Evolutionary conservation across 2,329 filamentous ascomycete species (phyloP).

Genomic region (Paraphaeosphaeria sporulosa): DNA sequence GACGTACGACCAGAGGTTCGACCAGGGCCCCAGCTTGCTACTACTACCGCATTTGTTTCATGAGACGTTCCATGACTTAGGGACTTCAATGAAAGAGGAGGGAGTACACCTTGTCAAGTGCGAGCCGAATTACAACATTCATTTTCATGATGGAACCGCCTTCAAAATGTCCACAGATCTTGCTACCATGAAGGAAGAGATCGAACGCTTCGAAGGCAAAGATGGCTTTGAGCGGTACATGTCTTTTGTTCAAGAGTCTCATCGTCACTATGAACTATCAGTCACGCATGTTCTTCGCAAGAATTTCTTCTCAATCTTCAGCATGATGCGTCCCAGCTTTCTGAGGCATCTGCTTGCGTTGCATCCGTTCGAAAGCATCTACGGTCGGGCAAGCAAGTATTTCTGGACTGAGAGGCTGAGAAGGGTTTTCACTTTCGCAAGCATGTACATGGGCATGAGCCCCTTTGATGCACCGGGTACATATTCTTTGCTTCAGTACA

Average conservation of each 20-base stretch:
- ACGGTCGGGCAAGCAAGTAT: slow-evolving; percentile 69
- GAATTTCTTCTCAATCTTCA: slow-evolving; percentile 70
- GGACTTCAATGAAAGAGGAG: slow-evolving; percentile 69
- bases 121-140: slow-evolving; percentile 78
- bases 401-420: slow-evolving; percentile 74
- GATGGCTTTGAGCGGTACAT: slow-evolving; percentile 76
- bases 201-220: slow-evolving; percentile 76
- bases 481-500: slow-evolving; percentile 77
- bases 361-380: slow-evolving; percentile 77
- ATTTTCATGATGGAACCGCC: slow-evolving; percentile 71
- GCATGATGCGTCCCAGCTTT: slow-evolving; percentile 67
- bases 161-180: slow-evolving; percentile 74
- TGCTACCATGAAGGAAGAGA: slow-evolving; percentile 72
- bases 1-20: slow-evolving; percentile 63
- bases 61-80: slow-evolving; percentile 73
- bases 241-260: slow-evolving; percentile 70
- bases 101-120: slow-evolving; percentile 75
- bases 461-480: slow-evolving; percentile 79
- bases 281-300: slow-evolving; percentile 70
- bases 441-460: slow-evolving; percentile 85
- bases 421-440: slow-evolving; percentile 77
- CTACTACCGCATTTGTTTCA: slow-evolving; percentile 75
- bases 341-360: slow-evolving; percentile 65
- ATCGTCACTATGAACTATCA: slow-evolving; percentile 73
- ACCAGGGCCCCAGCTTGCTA: slow-evolving; percentile 78